phyloP scores from a whole-genome alignment of 2,329 filamentous ascomycete species.

The Emmonsiellopsis sp. region DNA sequence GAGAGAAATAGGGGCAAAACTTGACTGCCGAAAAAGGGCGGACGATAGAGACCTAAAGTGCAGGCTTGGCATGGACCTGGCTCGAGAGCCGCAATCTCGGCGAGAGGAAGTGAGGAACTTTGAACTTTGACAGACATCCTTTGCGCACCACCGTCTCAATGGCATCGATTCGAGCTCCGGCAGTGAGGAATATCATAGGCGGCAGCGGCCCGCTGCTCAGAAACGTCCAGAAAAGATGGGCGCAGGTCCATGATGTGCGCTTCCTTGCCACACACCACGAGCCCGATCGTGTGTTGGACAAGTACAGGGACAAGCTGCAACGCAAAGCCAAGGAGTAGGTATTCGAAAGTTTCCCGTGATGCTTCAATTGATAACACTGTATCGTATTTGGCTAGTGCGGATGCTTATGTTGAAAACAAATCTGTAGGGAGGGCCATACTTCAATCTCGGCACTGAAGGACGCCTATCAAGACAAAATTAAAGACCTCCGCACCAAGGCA shows the following conservation, averaged over 20 bases:
- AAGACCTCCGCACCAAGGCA: slow-evolving; percentile 50
- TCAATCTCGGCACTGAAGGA: slow-evolving; percentile 53
- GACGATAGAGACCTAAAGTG: too few species aligned
- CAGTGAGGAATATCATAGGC: slow-evolving; percentile 6
- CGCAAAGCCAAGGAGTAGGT: slow-evolving; percentile 62
- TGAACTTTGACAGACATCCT: too few species aligned
- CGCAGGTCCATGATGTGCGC: slow-evolving; percentile 83
- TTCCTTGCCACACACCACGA: slow-evolving; percentile 73
- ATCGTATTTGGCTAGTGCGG: background rate
- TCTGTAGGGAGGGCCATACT: slow-evolving; percentile 55
- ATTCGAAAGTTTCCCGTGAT: background rate
- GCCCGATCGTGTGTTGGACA: slow-evolving; percentile 59
- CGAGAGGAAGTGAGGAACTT: too few species aligned
- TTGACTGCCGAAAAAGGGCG: too few species aligned
- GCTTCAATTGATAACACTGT: background rate
- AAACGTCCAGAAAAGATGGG: slow-evolving; percentile 64
- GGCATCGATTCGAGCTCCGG: slow-evolving; percentile 7
- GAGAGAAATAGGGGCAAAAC: too few species aligned
- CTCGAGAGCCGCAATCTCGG: too few species aligned
- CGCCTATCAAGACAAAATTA: slow-evolving; percentile 77
- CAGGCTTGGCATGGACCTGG: too few species aligned
- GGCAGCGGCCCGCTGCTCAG: slow-evolving; percentile 1
- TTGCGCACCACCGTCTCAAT: background rate
- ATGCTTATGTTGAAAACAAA: background rate
- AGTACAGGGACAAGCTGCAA: slow-evolving; percentile 78